phyloP scores from a whole-genome alignment of 768 basidiomycete genomes.

The Kwoniella sp. region DNA sequence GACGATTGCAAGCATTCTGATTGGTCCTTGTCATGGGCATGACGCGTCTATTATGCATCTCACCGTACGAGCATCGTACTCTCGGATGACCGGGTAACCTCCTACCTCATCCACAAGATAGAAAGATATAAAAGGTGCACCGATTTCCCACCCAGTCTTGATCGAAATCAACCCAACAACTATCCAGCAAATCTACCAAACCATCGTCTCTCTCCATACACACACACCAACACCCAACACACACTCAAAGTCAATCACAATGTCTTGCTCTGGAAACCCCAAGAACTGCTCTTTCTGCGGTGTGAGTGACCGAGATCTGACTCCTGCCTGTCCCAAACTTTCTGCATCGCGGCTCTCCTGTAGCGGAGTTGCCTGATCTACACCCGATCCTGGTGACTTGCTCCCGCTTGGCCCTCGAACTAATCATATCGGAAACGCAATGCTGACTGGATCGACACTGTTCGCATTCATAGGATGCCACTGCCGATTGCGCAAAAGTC shows the following conservation, averaged over 20 bases:
- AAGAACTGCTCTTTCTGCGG: conserved; percentile 49
- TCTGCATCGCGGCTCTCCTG: not conserved
- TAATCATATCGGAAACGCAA: too few species aligned
- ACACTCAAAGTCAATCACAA: conserved; percentile 21
- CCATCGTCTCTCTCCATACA: too few species aligned
- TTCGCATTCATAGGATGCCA: conserved; percentile 13
- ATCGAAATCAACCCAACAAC: too few species aligned
- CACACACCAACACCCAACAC: not conserved
- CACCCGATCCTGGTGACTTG: not conserved
- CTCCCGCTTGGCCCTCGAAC: not conserved
- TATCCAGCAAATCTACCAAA: too few species aligned
- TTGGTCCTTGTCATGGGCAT: not conserved
- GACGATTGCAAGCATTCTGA: not conserved
- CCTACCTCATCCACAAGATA: not conserved
- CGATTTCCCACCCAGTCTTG: too few species aligned
- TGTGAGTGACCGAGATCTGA: conserved; percentile 30
- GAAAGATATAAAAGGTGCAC: not conserved
- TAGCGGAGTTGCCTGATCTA: not conserved
- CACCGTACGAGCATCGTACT: not conserved
- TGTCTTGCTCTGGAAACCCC: conserved; percentile 50
- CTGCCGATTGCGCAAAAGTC: conserved; percentile 40
- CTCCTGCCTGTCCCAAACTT: too few species aligned
- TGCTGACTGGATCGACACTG: not conserved
- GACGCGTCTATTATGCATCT: not conserved
- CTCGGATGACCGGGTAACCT: not conserved